Evolutionary conservation across 73 alveolate genomes (phyloP).

Genomic region (Uronychia binucleata): DNA sequence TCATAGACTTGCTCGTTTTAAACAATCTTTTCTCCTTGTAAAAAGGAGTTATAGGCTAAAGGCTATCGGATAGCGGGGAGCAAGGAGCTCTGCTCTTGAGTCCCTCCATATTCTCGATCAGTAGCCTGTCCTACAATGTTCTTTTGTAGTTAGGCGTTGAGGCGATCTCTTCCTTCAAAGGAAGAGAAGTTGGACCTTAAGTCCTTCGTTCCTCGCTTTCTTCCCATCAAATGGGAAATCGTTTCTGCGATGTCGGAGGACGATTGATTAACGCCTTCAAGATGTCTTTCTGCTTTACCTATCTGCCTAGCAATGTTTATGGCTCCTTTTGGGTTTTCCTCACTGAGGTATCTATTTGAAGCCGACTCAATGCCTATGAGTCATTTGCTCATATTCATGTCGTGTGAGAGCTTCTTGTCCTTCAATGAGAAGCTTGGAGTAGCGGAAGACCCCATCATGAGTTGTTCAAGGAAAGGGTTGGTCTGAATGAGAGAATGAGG

Average conservation of each 20-base stretch:
- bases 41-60: not conserved
- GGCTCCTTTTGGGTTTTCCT: not conserved
- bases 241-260: not conserved
- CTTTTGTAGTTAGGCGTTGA: too few species aligned
- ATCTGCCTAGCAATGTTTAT: not conserved
- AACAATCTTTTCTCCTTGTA: not conserved
- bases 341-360: not conserved
- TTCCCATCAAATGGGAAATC: not conserved
- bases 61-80: not conserved
- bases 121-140: too few species aligned
- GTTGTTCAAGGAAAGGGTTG: too few species aligned
- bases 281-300: not conserved
- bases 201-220: not conserved
- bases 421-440: too few species aligned
- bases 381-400: not conserved
- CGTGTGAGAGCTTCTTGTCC: not conserved
- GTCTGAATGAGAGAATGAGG: too few species aligned
- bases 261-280: not conserved
- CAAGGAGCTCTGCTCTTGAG: not conserved
- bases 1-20: not conserved
- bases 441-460: too few species aligned
- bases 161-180: too few species aligned
- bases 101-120: not conserved
- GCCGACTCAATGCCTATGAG: not conserved
- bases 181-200: not conserved